Percentiles rank a stretch among this genome's conserved stretches.
Conservation (phyloP, 2,329 filamentous ascomycete genomes). For the Blastomyces parvus region DNA sequence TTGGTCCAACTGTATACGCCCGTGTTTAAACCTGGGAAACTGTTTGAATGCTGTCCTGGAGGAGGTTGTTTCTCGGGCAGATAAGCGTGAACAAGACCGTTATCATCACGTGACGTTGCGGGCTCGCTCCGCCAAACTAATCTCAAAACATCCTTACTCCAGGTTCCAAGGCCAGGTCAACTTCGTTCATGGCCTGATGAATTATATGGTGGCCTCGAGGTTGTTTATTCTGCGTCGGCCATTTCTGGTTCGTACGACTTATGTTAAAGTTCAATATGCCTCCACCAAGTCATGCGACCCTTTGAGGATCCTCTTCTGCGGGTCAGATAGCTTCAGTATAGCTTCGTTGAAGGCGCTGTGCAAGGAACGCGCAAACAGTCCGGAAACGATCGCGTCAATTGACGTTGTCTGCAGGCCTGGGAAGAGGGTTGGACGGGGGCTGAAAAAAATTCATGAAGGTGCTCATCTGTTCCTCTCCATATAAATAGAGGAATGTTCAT, state of each 20-base stretch:
- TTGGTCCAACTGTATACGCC: neutral
- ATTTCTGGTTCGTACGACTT: conserved; percentile 10
- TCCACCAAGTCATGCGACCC: conserved; percentile 41
- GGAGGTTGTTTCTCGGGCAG: neutral
- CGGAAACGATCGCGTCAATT: conserved; percentile 58
- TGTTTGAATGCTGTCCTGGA: neutral
- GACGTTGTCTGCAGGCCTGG: conserved; percentile 76
- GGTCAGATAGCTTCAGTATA: conserved; percentile 84
- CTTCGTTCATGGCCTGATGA: conserved; percentile 1
- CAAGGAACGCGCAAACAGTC: conserved; percentile 46
- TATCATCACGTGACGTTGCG: conserved; percentile 2
- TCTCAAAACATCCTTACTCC: neutral
- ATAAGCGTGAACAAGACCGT: neutral
- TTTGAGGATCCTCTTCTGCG: conserved; percentile 83
- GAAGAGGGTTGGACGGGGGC: conserved; percentile 66
- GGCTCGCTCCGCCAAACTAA: neutral
- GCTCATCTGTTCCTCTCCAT: neutral
- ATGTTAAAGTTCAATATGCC: conserved; percentile 17
- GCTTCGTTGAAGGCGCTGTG: conserved; percentile 62
- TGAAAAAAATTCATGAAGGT: conserved; percentile 61
- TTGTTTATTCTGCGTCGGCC: conserved; percentile 21
- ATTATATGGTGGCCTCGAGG: conserved; percentile 11
- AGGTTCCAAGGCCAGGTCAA: neutral
- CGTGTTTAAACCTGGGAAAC: neutral
- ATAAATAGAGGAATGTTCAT: neutral